A percentile compares a stretch with the other conserved stretches of the same genome.
Evolutionary conservation across 2,329 filamentous ascomycete genomes (phyloP).

Genomic region (Alternaria sp.): DNA sequence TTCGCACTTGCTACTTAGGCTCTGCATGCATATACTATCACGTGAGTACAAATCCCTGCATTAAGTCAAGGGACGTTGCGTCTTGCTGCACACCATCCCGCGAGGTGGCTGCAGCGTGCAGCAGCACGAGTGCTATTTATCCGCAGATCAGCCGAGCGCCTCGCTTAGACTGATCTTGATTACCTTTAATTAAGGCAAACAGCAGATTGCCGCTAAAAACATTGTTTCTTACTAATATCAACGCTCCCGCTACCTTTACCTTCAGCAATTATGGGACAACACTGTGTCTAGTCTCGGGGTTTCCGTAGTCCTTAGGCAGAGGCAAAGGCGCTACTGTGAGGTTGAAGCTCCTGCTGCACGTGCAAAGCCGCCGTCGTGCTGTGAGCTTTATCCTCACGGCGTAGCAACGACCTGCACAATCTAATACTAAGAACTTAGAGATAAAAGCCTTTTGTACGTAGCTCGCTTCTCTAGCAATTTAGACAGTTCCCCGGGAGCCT

Average conservation of each 20-base stretch:
- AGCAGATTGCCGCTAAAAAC: slow-evolving; percentile 4
- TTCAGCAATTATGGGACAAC: not conserved
- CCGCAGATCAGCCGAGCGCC: slow-evolving; percentile 2
- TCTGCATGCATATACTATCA: slow-evolving; percentile 5
- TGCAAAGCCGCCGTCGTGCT: not conserved
- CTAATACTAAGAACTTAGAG: not conserved
- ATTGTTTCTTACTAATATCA: slow-evolving; percentile 1
- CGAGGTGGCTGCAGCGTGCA: not conserved
- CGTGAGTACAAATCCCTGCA: slow-evolving; percentile 4
- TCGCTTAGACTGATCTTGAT: no score
- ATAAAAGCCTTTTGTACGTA: slow-evolving; percentile 6
- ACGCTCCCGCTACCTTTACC: slow-evolving; percentile 3
- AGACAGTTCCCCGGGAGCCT: not conserved
- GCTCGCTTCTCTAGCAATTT: not conserved
- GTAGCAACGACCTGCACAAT: slow-evolving; percentile 4
- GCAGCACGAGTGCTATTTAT: slow-evolving; percentile 1
- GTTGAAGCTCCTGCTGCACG: slow-evolving; percentile 3
- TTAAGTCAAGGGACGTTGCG: not conserved
- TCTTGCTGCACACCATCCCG: not conserved
- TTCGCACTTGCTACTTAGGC: no score
- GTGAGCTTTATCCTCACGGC: slow-evolving; percentile 1
- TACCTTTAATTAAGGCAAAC: slow-evolving; percentile 1
- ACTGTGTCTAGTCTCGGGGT: not conserved
- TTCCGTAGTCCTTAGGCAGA: not conserved
- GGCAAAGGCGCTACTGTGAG: slow-evolving; percentile 1